These are phyloP conservation scores for Scedosporium apiospermum DNA, from an alignment of 2,329 filamentous ascomycete species.

Conservation along the genomic window DNA sequence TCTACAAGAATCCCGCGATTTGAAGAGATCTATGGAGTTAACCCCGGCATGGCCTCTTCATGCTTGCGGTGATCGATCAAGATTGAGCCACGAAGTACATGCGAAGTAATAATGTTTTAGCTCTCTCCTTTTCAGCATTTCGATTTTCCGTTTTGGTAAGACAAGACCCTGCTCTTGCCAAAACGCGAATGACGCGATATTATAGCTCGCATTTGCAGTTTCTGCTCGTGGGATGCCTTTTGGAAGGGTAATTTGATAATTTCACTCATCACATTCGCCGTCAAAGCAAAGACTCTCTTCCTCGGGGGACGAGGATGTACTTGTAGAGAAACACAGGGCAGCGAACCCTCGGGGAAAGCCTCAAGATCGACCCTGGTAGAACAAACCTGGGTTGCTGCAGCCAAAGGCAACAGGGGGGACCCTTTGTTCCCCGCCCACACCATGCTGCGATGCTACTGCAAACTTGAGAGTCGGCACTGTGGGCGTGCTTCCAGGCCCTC, in stretches of 20 bases:
- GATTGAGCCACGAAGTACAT: no score
- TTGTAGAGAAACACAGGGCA: not conserved
- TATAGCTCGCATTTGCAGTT: no score
- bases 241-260: not conserved
- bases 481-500: not conserved
- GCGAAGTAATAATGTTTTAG: no score
- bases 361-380: not conserved
- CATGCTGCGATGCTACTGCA: not conserved
- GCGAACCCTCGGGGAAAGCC: not conserved
- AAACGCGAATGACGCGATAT: not conserved
- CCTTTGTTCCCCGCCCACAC: not conserved
- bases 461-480: no score
- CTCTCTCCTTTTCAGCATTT: no score
- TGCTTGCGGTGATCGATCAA: no score
- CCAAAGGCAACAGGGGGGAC: not conserved
- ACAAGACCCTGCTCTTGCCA: not conserved
- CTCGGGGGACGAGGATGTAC: not conserved
- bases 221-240: not conserved
- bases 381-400: not conserved
- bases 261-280: not conserved
- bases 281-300: not conserved
- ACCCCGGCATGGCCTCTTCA: no score
- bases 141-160: no score
- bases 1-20: no score
- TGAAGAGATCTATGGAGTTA: no score